phyloP scores from a whole-genome alignment of 2,329 filamentous ascomycete genomes.

The Pseudophaeomoniella oleicola region DNA sequence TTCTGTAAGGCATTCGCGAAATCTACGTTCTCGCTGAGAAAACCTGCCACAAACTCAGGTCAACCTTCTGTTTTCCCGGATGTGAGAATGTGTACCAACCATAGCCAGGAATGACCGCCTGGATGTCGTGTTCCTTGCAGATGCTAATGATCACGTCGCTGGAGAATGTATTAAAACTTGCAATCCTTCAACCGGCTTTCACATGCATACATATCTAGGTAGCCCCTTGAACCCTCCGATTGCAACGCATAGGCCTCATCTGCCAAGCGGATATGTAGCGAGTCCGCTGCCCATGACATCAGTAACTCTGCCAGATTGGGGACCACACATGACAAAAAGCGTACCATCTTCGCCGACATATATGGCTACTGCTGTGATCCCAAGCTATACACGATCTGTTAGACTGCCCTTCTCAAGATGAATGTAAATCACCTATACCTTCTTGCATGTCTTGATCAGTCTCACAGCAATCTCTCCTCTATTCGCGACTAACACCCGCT shows the following conservation, averaged over 20 bases:
- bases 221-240: constrained; percentile 32
- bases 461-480: constrained; percentile 44
- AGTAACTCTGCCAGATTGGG: constrained; percentile 35
- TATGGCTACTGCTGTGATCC: constrained; percentile 36
- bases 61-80: too few relatives aligned
- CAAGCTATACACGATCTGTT: too few relatives aligned
- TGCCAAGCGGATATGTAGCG: constrained; percentile 38
- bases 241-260: constrained; percentile 37
- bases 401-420: too few relatives aligned
- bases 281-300: constrained; percentile 42
- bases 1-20: constrained; percentile 40
- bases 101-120: constrained; percentile 53
- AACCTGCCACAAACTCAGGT: too few relatives aligned
- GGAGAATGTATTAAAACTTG: too few relatives aligned
- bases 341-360: too few relatives aligned
- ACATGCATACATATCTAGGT: constrained; percentile 19
- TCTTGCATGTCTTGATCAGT: constrained; percentile 37
- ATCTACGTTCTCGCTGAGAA: constrained; percentile 47
- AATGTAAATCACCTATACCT: too few relatives aligned
- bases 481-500: constrained; percentile 43
- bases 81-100: too few relatives aligned
- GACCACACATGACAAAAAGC: too few relatives aligned
- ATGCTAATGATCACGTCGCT: constrained; percentile 31
- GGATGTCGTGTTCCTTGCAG: constrained; percentile 31
- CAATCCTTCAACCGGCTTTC: neutral